Evolutionary conservation across 2,329 filamentous ascomycete species (phyloP), one percentile per base, ranked within the genome.

Genomic region (Sclerotinia nivalis): DNA sequence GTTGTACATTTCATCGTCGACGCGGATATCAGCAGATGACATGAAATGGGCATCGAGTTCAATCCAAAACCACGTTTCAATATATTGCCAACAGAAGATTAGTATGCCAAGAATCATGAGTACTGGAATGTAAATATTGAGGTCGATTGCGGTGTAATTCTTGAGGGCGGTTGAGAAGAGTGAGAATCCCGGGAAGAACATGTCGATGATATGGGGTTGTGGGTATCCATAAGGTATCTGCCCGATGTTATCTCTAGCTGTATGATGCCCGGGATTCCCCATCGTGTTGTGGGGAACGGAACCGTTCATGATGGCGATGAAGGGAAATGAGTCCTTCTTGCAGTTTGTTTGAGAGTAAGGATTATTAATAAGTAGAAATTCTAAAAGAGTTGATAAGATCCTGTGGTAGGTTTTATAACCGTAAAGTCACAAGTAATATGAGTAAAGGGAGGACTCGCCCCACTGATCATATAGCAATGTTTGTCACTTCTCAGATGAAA

Each of bases 1-100:
- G 76, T 89, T 89, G 81, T 91, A 92, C 69, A 91, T 87, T 77
- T 92, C 90, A 74, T 93, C 90, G 70, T 92, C 89, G 40, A 87
- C 84, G 58, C 88, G 85, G 52, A 93, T 86, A 74, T 89, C 87
- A 25, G 89, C 89, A 1, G 85, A 87, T 4, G 87, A 90, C 83
- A 91, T 88, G 74, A 90, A 84, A 74, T 90, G 81, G 8, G 80
- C 75, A 55, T 85, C 82, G 43, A 89, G 72, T 52, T 84, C 78
- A 0, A 78, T 77, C 80, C 82, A 85, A 18, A 86, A 70, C 73
- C 83, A 84, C 2, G 81, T 78, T 67, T 80, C 83, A 58, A 86
- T 76, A 73, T 89, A 89, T 71, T 82, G 82, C 80, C 85, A 85
- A 13, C 81, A 80, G 22, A 88, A 83, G 6, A 80, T 82, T 18